phyloP scores from a whole-genome alignment of 108 stramenopile species.

The Cyclostephanos tholiformis region DNA sequence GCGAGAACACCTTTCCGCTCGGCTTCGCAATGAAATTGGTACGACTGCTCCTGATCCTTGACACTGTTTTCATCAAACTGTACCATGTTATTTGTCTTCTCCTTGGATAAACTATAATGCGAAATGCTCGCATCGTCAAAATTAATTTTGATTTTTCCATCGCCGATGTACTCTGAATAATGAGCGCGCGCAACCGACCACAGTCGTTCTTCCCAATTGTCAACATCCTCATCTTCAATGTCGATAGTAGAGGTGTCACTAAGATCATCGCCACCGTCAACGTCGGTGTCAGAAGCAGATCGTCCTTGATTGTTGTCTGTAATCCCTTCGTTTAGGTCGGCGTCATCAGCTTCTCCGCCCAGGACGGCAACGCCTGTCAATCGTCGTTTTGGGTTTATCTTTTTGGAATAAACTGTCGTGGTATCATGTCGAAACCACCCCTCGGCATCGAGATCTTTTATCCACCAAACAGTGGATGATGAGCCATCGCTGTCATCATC shows the following conservation, averaged over 20 bases:
- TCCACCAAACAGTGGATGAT: constrained; percentile 31
- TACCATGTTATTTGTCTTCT: not conserved
- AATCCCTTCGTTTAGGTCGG: constrained; percentile 10
- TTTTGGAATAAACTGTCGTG: constrained; percentile 28
- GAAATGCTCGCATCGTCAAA: not conserved
- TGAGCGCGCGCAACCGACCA: constrained; percentile 48
- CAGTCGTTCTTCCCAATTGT: constrained; percentile 49
- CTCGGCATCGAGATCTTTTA: constrained; percentile 35
- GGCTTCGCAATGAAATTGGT: constrained; percentile 18
- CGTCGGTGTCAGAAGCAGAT: constrained; percentile 1
- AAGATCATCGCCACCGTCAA: not conserved
- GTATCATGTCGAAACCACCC: constrained; percentile 51
- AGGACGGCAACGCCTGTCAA: not conserved
- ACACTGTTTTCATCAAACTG: constrained; percentile 33
- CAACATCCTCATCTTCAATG: constrained; percentile 35
- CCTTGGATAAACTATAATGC: not conserved
- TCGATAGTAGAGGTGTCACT: constrained; percentile 39
- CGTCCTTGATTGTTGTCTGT: constrained; percentile 12
- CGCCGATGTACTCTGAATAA: constrained; percentile 28
- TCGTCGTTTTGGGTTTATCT: constrained; percentile 19
- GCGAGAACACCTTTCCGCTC: constrained; percentile 35
- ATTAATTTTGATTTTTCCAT: not conserved
- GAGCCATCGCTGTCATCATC: constrained; percentile 22
- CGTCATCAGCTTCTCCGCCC: constrained; percentile 7
- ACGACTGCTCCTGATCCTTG: constrained; percentile 38